A percentile compares a stretch with the other conserved stretches of the same genome.
Evolutionary conservation across 148 eudicot species (phyloP).

Genomic region (Suaeda aralocaspica): DNA sequence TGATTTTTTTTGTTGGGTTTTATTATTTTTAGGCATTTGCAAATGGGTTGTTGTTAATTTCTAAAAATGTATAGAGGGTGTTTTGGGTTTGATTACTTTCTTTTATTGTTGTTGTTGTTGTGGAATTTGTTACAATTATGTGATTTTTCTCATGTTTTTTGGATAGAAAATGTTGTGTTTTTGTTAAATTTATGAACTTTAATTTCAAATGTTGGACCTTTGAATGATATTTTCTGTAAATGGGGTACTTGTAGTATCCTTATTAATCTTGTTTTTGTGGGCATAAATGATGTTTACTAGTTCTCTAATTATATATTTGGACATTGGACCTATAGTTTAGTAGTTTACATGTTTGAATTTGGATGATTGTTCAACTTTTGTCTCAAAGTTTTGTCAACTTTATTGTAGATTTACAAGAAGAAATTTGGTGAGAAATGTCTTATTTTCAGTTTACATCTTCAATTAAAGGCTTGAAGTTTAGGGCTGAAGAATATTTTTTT

Average conservation of each 20-base stretch:
- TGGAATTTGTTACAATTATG: background rate
- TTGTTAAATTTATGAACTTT: background rate
- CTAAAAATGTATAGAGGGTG: background rate
- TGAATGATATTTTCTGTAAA: background rate
- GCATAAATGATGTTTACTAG: background rate
- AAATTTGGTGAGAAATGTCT: no score
- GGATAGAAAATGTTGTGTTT: background rate
- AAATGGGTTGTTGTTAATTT: constrained; percentile 8
- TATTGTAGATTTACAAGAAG: no score
- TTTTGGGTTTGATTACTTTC: background rate
- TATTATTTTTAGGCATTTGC: background rate
- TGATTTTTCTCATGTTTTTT: no score
- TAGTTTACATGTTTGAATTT: no score
- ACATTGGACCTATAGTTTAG: no score
- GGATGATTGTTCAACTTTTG: no score
- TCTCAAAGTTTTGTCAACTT: no score
- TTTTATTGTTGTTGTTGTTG: background rate
- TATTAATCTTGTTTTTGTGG: background rate
- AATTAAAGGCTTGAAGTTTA: no score
- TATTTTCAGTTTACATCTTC: no score
- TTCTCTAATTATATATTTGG: background rate
- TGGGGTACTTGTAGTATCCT: background rate
- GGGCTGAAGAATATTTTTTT: no score
- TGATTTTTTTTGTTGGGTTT: background rate
- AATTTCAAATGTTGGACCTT: background rate